Evolutionary conservation across 306 rosid species (phyloP), one percentile per base, ranked within the genome.

Genomic region (Sesbania bispinosa): DNA sequence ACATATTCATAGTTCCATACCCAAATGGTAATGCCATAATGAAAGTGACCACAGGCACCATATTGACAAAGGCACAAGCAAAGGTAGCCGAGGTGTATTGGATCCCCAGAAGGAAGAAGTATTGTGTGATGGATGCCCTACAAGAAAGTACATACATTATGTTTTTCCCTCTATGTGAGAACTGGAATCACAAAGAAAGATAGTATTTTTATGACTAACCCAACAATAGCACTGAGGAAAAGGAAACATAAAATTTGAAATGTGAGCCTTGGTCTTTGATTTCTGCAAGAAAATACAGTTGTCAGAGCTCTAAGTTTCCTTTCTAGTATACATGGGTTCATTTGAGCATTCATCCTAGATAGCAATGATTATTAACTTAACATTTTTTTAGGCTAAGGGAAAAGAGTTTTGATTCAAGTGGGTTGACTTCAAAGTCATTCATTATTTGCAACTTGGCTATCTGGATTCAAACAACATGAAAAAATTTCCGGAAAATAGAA

Each of bases 31-130:
- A 75, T 65, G 98, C 97, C 79, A 90, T 77, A 4, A 88, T 63
- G 76, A 93, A 90, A 4, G 98, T 93, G 75, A 82, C 9, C 55
- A 85, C 87, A 7, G 98, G 98, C 46, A 93, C 97, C 59, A 84
- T 75, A 84, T 93, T 93, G 57, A 93, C 10, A 42, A 93, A 93
- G 63, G 98, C 98, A 66, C 90, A 86, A 19, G 97, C 77, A 77
- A 90, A 93, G 62, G 97, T 90, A 42, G 97, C 97, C 16, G 98
- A 93, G 10, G 98, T 93, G 70, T 90, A 85, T 79, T 90, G 89
- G 54, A 93, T 88, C 7, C 98, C 98, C 58, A 90, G 68, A 72
- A 93, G 97, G 84, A 88, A 90, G 42, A 88, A 78, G 81, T 88
- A 93, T 69, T 90, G 98, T 29, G 98, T 85, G 15, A 85, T 68